Conservation (phyloP, 129 eudicot genomes). For the Pseudognaphalium luteoalbum region DNA sequence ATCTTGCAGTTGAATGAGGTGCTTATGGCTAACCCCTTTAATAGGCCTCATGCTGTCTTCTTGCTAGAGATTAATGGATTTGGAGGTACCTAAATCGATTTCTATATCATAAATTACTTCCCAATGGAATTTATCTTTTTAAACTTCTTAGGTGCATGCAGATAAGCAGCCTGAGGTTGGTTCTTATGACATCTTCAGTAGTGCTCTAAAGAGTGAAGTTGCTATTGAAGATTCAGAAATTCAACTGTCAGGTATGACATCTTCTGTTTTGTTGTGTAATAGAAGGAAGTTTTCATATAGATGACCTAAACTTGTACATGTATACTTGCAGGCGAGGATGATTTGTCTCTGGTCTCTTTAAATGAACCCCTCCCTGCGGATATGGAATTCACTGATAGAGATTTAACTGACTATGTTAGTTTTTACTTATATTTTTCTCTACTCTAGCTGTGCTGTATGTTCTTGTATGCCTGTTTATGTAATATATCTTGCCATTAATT, state of each 20-base stretch:
- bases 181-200: conserved; percentile 41
- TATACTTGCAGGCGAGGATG: conserved; percentile 56
- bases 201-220: conserved; percentile 49
- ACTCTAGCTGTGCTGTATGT: conserved; percentile 3
- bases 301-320: not conserved
- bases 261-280: conserved; percentile 7
- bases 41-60: conserved; percentile 73
- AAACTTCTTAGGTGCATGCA: conserved; percentile 19
- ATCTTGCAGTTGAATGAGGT: conserved; percentile 77
- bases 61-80: conserved; percentile 66
- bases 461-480: conserved; percentile 16
- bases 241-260: conserved; percentile 65
- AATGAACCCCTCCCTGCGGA: conserved; percentile 41
- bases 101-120: not conserved
- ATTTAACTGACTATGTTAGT: conserved; percentile 72
- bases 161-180: conserved; percentile 39
- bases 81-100: conserved; percentile 49
- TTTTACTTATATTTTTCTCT: conserved; percentile 18
- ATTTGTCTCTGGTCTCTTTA: conserved; percentile 62
- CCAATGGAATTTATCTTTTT: conserved; percentile 3
- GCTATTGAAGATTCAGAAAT: conserved; percentile 43
- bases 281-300: conserved; percentile 2
- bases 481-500: conserved; percentile 16
- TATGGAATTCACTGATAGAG: conserved; percentile 52
- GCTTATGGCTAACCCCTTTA: conserved; percentile 81